phyloP scores from a whole-genome alignment of 768 basidiomycete genomes.

The Russula earlei region DNA sequence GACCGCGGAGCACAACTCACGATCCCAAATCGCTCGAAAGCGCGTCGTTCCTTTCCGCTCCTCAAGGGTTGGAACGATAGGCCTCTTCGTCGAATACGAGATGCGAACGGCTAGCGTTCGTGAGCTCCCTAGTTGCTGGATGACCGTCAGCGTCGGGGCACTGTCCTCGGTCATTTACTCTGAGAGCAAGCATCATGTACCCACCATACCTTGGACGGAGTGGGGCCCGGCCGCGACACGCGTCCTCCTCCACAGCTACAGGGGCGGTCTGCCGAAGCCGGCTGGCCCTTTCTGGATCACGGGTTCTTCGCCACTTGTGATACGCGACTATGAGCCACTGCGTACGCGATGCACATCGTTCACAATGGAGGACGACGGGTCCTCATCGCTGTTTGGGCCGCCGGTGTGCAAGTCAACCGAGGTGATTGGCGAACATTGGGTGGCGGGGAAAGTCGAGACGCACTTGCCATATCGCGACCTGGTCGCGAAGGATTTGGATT shows the following conservation, averaged over 20 bases:
- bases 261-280: background rate
- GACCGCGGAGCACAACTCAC: background rate
- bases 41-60: constrained; percentile 5
- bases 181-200: background rate
- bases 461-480: constrained; percentile 8
- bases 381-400: background rate
- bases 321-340: constrained; percentile 3
- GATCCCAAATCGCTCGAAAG: background rate
- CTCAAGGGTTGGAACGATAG: constrained; percentile 3
- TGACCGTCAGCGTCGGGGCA: constrained; percentile 1
- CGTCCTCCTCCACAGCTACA: background rate
- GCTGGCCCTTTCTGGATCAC: constrained; percentile 9
- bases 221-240: constrained; percentile 9
- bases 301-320: background rate
- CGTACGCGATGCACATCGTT: background rate
- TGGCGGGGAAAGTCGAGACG: background rate
- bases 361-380: background rate
- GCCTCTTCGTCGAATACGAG: background rate
- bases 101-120: background rate
- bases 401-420: background rate
- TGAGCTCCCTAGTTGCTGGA: background rate
- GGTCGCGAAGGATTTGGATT: background rate
- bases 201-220: background rate
- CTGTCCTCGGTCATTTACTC: background rate
- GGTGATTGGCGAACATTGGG: background rate